Evolutionary conservation across 164 flowering plant genomes (phyloP).

Genomic region (Chimonanthus salicifolius): DNA sequence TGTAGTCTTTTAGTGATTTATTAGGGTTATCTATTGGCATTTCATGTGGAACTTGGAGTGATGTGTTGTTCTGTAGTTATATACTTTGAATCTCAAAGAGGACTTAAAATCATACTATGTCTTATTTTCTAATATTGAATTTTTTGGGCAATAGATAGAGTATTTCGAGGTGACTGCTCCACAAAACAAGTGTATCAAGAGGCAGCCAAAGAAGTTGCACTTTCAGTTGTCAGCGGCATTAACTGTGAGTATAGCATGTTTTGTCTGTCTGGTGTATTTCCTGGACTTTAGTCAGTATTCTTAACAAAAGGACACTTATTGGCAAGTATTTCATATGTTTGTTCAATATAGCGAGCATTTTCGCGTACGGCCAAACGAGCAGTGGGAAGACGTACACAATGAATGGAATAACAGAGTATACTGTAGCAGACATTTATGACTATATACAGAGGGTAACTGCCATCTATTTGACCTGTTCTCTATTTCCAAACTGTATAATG

Average conservation of each 20-base stretch:
- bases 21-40: not conserved
- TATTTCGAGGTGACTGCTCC: slow-evolving; percentile 48
- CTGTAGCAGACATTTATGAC: slow-evolving; percentile 69
- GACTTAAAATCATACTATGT: not conserved
- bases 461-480: not conserved
- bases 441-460: slow-evolving; percentile 54
- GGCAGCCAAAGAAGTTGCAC: slow-evolving; percentile 71
- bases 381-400: slow-evolving; percentile 98
- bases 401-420: slow-evolving; percentile 70
- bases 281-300: not conserved
- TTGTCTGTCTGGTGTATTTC: not conserved
- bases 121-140: not conserved
- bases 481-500: not conserved
- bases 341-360: slow-evolving; percentile 59
- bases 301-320: slow-evolving; percentile 8
- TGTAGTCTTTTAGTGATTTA: not conserved
- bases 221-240: slow-evolving; percentile 77
- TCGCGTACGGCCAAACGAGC: slow-evolving; percentile 98
- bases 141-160: slow-evolving; percentile 48
- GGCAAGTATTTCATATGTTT: not conserved
- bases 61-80: not conserved
- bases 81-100: not conserved
- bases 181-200: slow-evolving; percentile 78
- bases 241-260: slow-evolving; percentile 53
- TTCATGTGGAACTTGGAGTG: not conserved